These are phyloP conservation scores for Logfia minima DNA, from an alignment of 129 eudicot species.

Conservation along the genomic window DNA sequence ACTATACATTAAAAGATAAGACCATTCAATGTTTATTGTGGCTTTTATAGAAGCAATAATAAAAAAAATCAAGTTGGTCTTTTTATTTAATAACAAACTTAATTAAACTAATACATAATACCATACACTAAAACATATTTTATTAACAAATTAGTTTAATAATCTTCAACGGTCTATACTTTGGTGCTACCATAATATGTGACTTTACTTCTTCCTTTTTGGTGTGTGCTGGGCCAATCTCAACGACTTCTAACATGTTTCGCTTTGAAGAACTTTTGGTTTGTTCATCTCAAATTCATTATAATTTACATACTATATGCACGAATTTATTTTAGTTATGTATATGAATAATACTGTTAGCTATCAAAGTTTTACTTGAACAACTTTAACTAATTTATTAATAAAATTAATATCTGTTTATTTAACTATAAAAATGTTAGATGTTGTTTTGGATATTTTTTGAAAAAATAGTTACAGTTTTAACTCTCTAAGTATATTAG, in stretches of 20 bases:
- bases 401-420: too few species aligned
- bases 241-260: neutral
- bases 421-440: too few species aligned
- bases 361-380: too few species aligned
- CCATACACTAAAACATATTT: neutral
- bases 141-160: neutral
- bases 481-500: too few species aligned
- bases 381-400: too few species aligned
- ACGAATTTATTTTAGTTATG: neutral
- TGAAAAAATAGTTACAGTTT: too few species aligned
- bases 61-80: conserved; percentile 3
- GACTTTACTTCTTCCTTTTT: neutral
- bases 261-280: neutral
- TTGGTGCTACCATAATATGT: conserved; percentile 7
- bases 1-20: neutral
- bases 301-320: neutral
- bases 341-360: too few species aligned
- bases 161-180: conserved; percentile 5
- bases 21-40: neutral
- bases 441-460: too few species aligned
- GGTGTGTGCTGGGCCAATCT: neutral
- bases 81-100: neutral
- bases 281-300: neutral
- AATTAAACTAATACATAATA: conserved; percentile 3
- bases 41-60: neutral